A percentile compares a stretch with the other conserved stretches of the same genome.
phyloP scores from a whole-genome alignment of 2,329 filamentous ascomycete genomes.

The Cercospora janseana region DNA sequence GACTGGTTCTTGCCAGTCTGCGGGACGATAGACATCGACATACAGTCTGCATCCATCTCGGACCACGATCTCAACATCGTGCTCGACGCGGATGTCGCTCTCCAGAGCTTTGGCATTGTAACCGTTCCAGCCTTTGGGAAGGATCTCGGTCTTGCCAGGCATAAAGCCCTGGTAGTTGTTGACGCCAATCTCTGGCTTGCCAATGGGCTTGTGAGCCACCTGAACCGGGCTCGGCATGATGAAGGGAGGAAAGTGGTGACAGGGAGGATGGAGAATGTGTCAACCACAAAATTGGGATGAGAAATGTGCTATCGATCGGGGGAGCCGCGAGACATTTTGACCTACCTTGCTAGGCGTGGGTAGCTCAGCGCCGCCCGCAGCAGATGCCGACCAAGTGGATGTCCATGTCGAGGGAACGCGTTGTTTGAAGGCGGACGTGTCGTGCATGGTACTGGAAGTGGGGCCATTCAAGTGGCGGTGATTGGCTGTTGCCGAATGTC shows the following conservation, averaged over 20 bases:
- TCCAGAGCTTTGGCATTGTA: conserved; percentile 39
- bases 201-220: conserved; percentile 34
- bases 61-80: conserved; percentile 47
- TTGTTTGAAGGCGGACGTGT: conserved; percentile 1
- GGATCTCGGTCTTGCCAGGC: conserved; percentile 42
- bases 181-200: conserved; percentile 39
- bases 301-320: background rate
- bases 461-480: background rate
- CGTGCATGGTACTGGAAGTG: background rate
- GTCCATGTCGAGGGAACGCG: background rate
- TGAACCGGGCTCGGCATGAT: conserved; percentile 19
- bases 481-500: background rate
- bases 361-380: conserved; percentile 2
- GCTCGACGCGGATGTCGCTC: conserved; percentile 46
- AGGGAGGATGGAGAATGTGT: background rate
- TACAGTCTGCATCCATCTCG: conserved; percentile 47
- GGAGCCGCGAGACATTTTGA: background rate
- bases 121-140: conserved; percentile 41
- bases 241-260: background rate
- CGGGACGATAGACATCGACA: conserved; percentile 48
- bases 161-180: conserved; percentile 46
- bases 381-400: background rate
- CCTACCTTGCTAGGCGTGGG: background rate
- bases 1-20: conserved; percentile 36
- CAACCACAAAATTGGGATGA: background rate